A percentile compares a stretch with the other conserved stretches of the same genome.
phyloP scores from a whole-genome alignment of 371 early-diverging fungal species.

The Mortierella sp. region DNA sequence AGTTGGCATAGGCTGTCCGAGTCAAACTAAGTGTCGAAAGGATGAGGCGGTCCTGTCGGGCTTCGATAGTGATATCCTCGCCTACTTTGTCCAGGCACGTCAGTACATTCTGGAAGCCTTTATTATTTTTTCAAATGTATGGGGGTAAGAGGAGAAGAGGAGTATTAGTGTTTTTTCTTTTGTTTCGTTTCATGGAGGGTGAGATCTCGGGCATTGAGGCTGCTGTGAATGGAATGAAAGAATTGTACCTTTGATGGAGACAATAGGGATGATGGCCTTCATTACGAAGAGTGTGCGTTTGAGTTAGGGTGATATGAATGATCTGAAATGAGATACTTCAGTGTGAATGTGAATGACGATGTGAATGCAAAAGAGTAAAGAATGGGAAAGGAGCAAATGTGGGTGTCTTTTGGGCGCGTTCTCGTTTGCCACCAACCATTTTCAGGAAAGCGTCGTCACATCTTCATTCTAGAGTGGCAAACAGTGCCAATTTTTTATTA shows the following conservation, averaged over 20 bases:
- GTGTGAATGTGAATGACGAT: background rate
- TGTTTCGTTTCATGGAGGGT: background rate
- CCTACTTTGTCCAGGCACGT: slow-evolving; percentile 48
- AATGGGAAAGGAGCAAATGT: background rate
- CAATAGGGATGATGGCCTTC: slow-evolving; percentile 48
- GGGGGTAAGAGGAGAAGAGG: background rate
- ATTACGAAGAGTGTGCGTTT: slow-evolving; percentile 15
- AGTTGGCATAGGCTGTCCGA: slow-evolving; percentile 40
- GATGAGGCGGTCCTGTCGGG: slow-evolving; percentile 38
- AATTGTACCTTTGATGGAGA: slow-evolving; percentile 45
- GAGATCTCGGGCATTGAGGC: background rate
- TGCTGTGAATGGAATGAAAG: background rate
- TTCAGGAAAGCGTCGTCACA: background rate
- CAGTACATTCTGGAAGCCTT: slow-evolving; percentile 48
- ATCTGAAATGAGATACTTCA: no score
- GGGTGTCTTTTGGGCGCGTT: background rate
- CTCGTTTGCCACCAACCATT: slow-evolving; percentile 16
- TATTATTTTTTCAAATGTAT: background rate
- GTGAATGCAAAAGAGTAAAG: background rate
- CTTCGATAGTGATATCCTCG: slow-evolving; percentile 48
- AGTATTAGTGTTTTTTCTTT: background rate
- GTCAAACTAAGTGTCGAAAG: slow-evolving; percentile 52
- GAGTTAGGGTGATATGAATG: background rate
- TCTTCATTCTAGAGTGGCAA: background rate
- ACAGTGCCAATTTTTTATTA: no score